Evolutionary conservation across 768 basidiomycete genomes (phyloP).

Genomic region (Gloeopeniophorella convolvens): DNA sequence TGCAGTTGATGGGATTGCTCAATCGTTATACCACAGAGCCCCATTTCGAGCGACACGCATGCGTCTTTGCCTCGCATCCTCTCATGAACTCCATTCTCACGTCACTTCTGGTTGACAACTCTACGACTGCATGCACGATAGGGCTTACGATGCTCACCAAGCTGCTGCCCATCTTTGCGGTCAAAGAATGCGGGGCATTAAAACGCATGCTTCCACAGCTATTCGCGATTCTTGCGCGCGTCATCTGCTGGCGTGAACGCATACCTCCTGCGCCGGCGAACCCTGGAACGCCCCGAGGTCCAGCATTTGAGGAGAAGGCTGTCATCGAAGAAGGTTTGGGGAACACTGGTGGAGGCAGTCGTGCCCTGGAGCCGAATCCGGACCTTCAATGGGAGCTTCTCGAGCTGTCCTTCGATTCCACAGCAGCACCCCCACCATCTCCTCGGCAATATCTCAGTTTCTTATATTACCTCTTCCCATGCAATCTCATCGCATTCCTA

Average conservation of each 20-base stretch:
- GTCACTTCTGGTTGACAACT: conserved; percentile 69
- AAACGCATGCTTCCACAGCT: conserved; percentile 57
- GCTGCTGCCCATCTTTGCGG: conserved; percentile 67
- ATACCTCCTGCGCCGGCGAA: conserved; percentile 25
- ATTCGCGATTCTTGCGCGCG: conserved; percentile 59
- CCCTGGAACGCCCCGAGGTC: conserved; percentile 13
- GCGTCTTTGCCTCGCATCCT: conserved; percentile 50
- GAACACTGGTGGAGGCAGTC: conserved; percentile 4
- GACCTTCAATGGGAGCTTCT: conserved; percentile 65
- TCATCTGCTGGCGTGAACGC: conserved; percentile 69
- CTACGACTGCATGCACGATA: conserved; percentile 61
- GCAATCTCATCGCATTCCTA: conserved; percentile 78
- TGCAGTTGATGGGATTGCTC: conserved; percentile 65
- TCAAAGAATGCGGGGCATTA: conserved; percentile 50
- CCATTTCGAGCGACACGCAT: conserved; percentile 42
- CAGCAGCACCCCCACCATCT: conserved; percentile 49
- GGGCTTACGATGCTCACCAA: conserved; percentile 61
- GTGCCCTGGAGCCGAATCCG: conserved; percentile 32
- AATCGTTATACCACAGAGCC: conserved; percentile 52
- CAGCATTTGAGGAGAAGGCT: neutral
- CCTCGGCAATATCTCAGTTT: conserved; percentile 65
- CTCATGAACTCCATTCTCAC: conserved; percentile 58
- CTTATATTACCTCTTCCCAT: conserved; percentile 88
- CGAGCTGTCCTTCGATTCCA: conserved; percentile 50
- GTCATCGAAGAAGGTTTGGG: conserved; percentile 4